Evolutionary conservation across 108 stramenopile species (phyloP).

Genomic region (Pelagomonas calceolata): DNA sequence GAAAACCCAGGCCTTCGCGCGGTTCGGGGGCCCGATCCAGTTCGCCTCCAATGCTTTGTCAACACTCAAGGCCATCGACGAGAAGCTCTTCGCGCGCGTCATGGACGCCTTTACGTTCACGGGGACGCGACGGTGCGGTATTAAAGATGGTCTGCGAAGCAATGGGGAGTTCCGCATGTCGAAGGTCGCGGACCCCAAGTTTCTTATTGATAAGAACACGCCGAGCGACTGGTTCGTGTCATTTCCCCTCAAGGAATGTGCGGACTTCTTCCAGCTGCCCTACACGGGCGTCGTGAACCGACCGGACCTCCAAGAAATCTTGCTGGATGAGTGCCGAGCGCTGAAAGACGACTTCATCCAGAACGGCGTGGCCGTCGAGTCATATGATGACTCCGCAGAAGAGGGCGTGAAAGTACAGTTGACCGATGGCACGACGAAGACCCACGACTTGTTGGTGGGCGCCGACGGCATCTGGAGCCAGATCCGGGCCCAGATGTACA

Average conservation of each 20-base stretch:
- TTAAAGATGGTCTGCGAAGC: conserved; percentile 84
- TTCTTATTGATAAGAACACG: conserved; percentile 62
- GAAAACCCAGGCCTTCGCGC: conserved; percentile 78
- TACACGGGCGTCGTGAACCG: conserved; percentile 94
- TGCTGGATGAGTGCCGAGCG: conserved; percentile 81
- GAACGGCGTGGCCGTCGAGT: conserved; percentile 64
- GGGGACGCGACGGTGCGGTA: conserved; percentile 81
- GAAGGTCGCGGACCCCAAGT: conserved; percentile 45
- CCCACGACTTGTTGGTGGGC: conserved; percentile 80
- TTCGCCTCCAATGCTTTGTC: conserved; percentile 89
- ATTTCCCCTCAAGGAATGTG: conserved; percentile 78
- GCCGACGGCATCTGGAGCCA: conserved; percentile 91
- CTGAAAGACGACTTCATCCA: conserved; percentile 64
- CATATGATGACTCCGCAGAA: conserved; percentile 52
- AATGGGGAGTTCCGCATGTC: conserved; percentile 78
- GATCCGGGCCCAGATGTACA: conserved; percentile 86
- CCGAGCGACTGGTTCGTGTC: conserved; percentile 91
- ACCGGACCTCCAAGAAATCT: conserved; percentile 88
- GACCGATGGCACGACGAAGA: conserved; percentile 54
- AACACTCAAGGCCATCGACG: conserved; percentile 81
- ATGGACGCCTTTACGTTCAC: conserved; percentile 96
- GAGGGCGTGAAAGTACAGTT: conserved; percentile 67
- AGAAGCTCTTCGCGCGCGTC: conserved; percentile 65
- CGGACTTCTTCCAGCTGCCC: conserved; percentile 63
- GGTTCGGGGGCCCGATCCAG: conserved; percentile 94